Conservation (phyloP, 2,329 filamentous ascomycete genomes). For the Colletotrichum gloeosporioides region DNA sequence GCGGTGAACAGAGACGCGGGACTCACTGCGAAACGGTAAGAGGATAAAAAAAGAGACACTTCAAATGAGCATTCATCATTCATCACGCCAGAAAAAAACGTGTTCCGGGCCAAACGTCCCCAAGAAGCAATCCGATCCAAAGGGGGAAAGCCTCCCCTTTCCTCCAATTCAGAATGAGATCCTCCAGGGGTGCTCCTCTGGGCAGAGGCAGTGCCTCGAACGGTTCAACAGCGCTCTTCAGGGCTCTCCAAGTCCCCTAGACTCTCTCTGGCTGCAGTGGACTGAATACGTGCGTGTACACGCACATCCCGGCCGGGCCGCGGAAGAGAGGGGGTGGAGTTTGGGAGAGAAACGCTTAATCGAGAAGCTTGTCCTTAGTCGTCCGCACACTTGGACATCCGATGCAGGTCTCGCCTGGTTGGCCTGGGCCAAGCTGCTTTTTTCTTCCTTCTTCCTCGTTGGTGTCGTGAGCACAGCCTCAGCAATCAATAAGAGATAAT, state of each 20-base stretch:
- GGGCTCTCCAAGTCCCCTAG: background rate
- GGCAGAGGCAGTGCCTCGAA: background rate
- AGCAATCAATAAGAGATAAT: background rate
- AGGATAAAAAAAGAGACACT: background rate
- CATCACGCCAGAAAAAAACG: background rate
- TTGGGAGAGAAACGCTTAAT: background rate
- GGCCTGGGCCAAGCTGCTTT: background rate
- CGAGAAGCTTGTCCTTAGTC: slow-evolving; percentile 19
- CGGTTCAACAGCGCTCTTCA: background rate
- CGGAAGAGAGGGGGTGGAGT: background rate
- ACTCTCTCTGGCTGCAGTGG: background rate
- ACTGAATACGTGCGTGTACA: background rate
- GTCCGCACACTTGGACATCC: background rate
- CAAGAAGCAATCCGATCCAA: background rate
- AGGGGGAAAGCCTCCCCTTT: background rate
- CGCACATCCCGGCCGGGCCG: background rate
- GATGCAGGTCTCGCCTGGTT: slow-evolving; percentile 5
- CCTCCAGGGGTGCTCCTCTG: background rate
- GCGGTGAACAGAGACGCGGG: background rate
- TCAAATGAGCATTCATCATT: background rate
- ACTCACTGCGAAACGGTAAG: background rate
- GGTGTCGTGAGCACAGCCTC: slow-evolving; percentile 13
- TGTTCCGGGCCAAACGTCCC: background rate
- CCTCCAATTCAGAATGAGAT: background rate
- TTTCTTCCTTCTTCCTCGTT: background rate